Percentiles rank a stretch among this genome's conserved stretches.
phyloP scores from a whole-genome alignment of 2,329 filamentous ascomycete species.

The Colletotrichum liaoningense region DNA sequence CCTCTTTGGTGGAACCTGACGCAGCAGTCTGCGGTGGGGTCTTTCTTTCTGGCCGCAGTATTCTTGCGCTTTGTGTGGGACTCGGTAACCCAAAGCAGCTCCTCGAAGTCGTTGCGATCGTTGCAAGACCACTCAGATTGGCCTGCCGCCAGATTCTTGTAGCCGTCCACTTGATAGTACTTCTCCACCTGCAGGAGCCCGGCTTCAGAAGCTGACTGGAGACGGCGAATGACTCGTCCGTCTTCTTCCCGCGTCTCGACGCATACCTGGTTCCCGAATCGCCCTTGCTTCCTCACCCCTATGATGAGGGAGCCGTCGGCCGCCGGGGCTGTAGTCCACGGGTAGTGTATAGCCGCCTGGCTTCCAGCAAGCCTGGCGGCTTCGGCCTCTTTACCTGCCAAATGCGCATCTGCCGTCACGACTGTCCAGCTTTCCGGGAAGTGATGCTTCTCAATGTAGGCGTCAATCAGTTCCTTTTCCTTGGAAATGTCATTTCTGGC shows the following conservation, averaged over 20 bases:
- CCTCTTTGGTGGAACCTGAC: slow-evolving; percentile 14
- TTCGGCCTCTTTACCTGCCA: neutral
- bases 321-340: neutral
- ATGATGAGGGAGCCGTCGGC: slow-evolving; percentile 3
- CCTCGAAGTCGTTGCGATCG: too few relatives aligned
- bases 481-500: neutral
- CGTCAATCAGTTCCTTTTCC: neutral
- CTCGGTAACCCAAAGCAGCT: too few relatives aligned
- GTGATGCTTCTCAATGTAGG: neutral
- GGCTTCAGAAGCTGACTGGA: too few relatives aligned
- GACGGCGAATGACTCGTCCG: too few relatives aligned
- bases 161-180: too few relatives aligned
- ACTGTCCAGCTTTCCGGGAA: neutral
- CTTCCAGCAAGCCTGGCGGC: neutral
- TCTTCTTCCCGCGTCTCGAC: too few relatives aligned
- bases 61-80: too few relatives aligned
- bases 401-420: neutral
- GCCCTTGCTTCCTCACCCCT: neutral
- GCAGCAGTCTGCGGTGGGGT: slow-evolving; percentile 23
- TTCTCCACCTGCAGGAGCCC: too few relatives aligned
- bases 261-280: neutral
- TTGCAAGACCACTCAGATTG: too few relatives aligned
- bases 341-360: neutral
- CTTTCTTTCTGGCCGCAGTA: too few relatives aligned
- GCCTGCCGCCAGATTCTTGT: too few relatives aligned